Conservation (phyloP, 495 filamentous ascomycete genomes). For the Amniculicola lignicola region DNA sequence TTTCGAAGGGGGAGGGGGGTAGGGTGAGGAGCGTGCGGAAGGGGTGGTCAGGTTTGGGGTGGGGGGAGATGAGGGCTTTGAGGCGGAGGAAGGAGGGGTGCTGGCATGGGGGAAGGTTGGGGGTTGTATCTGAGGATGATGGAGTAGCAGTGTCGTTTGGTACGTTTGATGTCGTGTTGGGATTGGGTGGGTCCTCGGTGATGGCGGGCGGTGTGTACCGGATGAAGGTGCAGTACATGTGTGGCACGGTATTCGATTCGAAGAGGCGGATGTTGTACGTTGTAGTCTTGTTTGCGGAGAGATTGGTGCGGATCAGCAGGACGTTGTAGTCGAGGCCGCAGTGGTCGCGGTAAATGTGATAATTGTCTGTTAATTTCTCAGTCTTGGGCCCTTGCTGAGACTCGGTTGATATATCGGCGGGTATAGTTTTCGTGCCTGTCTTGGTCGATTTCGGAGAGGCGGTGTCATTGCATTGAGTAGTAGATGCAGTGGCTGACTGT, state of each 20-base stretch:
- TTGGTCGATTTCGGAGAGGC: no score
- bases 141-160: constrained; percentile 20
- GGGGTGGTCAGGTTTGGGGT: constrained; percentile 21
- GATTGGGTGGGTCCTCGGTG: neutral
- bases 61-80: constrained; percentile 11
- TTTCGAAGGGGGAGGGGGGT: constrained; percentile 21
- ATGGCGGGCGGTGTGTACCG: constrained; percentile 23
- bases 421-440: no score
- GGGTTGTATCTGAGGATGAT: neutral
- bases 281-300: constrained; percentile 42
- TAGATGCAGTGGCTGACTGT: neutral
- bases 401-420: no score
- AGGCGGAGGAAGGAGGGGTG: neutral
- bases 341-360: constrained; percentile 50
- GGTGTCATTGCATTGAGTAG: no score
- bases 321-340: constrained; percentile 51
- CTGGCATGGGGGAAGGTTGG: neutral
- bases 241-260: constrained; percentile 48
- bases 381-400: neutral
- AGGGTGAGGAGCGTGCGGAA: constrained; percentile 31
- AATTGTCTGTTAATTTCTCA: constrained; percentile 40
- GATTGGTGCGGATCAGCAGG: constrained; percentile 45
- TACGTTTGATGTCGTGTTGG: no score
- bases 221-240: constrained; percentile 44
- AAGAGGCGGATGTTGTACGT: constrained; percentile 48